Base-by-base conservation (phyloP, 768 basidiomycete species). In the Mrakia gelida region DNA sequence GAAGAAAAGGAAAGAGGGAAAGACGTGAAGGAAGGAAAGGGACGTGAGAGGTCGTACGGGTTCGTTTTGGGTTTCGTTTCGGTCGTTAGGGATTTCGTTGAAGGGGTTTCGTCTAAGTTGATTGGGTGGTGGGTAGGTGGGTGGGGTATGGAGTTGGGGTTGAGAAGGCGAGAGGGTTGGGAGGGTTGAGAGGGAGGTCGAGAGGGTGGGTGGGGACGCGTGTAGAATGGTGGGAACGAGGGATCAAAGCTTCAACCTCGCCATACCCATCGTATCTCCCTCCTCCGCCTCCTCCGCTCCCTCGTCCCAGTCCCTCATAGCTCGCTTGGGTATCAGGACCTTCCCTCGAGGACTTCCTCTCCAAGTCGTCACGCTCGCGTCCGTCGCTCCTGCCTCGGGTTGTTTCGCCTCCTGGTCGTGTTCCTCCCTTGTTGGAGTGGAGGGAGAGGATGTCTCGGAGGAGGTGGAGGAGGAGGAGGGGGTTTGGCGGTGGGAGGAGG, bases 331-430 rank as follows among this genome's bases (percentile, higher is more conserved):
- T 21, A 70, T 70, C 18, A 70, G 41, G 0, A 70, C 67, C 67
- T 70, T 70, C 34, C 67, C 67, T 11, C 67, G 16, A 10, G 67
- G 67, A 70, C 67, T 70, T 41, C 67, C 67, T 26, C 67, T 34
- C 67, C 67, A 70, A n/a, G 26, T 41, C 26, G 67, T 41, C 7
- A 70, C 65, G 7, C 16, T 32, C 38, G 32, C 65, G 38, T 30
- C 23, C 34, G 67, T n/a, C 11, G 34, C 34, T 23, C 9, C 23
- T 41, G 9, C 34, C 0, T 9, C 41, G 23, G 34, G 10, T 7
- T 32, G 28, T 23, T 32, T 21, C 2, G 16, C 38, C 8, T 70
- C 67, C 26, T 41, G 34, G 8, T 38, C 67, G 26, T 70, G 23
- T 21, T n/a, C 67, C 23, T 70, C 67, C 0, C 38, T 41, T 2